Conservation (phyloP, 208 protist genomes). For the Crithidia thermophila region DNA sequence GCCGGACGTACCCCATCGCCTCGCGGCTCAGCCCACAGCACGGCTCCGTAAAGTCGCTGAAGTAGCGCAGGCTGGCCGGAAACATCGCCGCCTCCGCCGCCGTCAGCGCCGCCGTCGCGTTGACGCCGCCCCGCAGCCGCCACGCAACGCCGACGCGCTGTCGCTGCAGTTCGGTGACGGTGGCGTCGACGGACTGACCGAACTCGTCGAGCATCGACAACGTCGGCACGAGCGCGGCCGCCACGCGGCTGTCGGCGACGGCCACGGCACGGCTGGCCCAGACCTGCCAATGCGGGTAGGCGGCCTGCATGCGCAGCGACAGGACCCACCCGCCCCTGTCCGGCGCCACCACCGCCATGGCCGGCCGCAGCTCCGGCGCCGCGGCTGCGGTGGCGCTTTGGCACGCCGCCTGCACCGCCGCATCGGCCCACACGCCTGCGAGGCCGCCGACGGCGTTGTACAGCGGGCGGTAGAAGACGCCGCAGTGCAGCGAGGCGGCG, state of each 20-base stretch:
- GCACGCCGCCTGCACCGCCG: neutral
- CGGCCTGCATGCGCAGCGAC: constrained; percentile 22
- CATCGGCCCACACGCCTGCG: neutral
- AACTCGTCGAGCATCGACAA: neutral
- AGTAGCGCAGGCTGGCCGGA: constrained; percentile 32
- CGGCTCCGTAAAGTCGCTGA: constrained; percentile 22
- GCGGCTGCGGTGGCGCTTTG: neutral
- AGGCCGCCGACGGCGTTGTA: constrained; percentile 36
- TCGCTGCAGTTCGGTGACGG: constrained; percentile 11
- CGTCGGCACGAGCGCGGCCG: neutral
- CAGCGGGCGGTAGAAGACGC: constrained; percentile 23
- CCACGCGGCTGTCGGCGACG: too few relatives aligned
- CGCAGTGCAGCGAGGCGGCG: constrained; percentile 36
- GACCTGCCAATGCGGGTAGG: constrained; percentile 34
- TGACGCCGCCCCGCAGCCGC: neutral
- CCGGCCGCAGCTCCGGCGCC: neutral
- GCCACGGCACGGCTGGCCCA: constrained; percentile 29
- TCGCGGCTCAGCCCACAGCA: constrained; percentile 43
- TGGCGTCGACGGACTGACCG: neutral
- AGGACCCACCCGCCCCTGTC: constrained; percentile 36
- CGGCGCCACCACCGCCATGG: constrained; percentile 3
- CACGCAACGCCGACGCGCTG: constrained; percentile 8
- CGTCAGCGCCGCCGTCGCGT: neutral
- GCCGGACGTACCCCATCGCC: constrained; percentile 39
- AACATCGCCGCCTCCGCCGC: neutral